Base-by-base conservation (phyloP, 2,329 filamentous ascomycete genomes). In the Fusarium veterinarium region DNA sequence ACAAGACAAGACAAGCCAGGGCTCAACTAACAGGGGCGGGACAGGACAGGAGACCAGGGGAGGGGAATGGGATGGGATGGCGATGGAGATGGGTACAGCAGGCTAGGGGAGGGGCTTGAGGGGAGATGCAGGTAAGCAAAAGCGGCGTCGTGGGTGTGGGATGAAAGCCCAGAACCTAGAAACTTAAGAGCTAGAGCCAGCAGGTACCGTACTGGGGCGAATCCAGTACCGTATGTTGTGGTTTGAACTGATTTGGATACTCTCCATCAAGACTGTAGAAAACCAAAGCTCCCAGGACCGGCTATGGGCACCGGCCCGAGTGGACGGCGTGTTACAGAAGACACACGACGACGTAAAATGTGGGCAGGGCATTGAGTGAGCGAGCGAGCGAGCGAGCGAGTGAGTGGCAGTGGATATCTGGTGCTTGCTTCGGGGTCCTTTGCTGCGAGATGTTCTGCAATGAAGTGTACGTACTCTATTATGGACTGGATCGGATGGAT, bases 91-190 rank as follows among this genome's bases (percentile, higher is more conserved):
- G 60, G 60, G 46, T 33, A 48, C 45, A n/a, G 45, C 20, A 48
- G 28, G 28, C 45, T 48, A 49, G 30, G 46, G 30, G 30, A 49
- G 46, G 30, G 45, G 30, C 10, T n/a, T 23, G 52, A 40, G 69
- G 67, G 37, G 42, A 64, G 64, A 76, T 77, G 75, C 74, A 76
- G 74, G 75, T 75, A 76, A 77, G 64, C 72, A 65, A 77, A 76
- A 75, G 69, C 67, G 69, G 74, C 73, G 75, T 64, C 65, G 58
- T 71, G 64, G 69, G 67, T 72, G 71, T 73, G 69, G 73, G 67
- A 74, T 67, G 52, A 69, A 75, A 60, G 66, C 58, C 67, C 74
- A 75, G 75, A 77, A 77, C 71, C 55, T 71, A 53, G 69, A 65
- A 72, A 69, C 71, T 62, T 17, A 13, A 52, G 64, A 67, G 68